Evolutionary conservation across 2,329 filamentous ascomycete species (phyloP), one percentile per base, ranked within the genome.

Genomic region (Leptographium procerum): DNA sequence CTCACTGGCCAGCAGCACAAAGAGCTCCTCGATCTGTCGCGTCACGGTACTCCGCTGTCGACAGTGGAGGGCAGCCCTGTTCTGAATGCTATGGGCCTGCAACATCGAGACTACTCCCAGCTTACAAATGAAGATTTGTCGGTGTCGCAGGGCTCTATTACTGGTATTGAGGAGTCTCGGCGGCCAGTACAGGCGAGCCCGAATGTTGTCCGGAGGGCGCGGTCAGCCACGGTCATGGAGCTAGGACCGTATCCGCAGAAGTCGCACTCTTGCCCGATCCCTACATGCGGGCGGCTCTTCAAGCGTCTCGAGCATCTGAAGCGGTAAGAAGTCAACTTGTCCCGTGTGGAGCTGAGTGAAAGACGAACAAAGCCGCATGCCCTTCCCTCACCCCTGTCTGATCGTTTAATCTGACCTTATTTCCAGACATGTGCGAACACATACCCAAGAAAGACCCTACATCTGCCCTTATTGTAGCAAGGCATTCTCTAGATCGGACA

Each of bases 281-380:
- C 94, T 31, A 95, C 92, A 58, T 99, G 94, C 71, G 94, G 94
- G 57, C 87, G 94, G 68, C 83, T 96, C 62, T 99, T 99, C 83
- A 99, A 99, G 85, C 87, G 94, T 74, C 84, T 99, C 78, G 94
- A 99, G 78, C 94, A 99, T 77, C 85, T 99, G 69, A 99, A 99
- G 83, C 86, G 92, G 90, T 95, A 89, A 84, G 88, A 79, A 66
- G 62, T 61, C 70, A 69, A 68, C 70, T 64, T 71, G 74, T 72
- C 65, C 64, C 69, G 73, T 72, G 67, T 71, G 66, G 64, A 63
- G 59, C 40, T n/a, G 36, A 36, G 34, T 36, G 62, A 59, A 59
- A 31, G 50, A 57, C n/a, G 31, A 36, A 52, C 22, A 13, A 33
- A 53, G 24, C 11, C 29, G 28, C 34, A 24, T 14, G 24, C 24